Evolutionary conservation across 306 rosid species (phyloP), one percentile per base, ranked within the genome.

Genomic region (Betula pendula): DNA sequence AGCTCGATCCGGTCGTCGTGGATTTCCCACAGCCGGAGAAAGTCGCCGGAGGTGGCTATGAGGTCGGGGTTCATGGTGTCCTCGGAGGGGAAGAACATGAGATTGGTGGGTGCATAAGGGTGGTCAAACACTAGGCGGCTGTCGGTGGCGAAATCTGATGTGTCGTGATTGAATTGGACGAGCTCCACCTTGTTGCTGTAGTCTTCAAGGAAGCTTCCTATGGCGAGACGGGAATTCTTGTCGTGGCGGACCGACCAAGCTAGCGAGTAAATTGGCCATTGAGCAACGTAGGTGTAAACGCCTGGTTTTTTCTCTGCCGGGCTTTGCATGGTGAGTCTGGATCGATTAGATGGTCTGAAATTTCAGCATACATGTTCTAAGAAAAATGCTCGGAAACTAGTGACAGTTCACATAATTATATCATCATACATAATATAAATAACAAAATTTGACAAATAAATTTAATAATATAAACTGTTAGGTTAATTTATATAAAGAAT

Each of bases 51-150:
- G 1, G 91, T 87, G 84, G 93, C 93, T 0, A 90, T 2, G 69
- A 90, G 72, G 71, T 88, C 93, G 3, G 90, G 90, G 19, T 87
- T 88, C 0, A 76, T 1, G 80, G 77, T 29, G 17, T 84, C 85
- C 63, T 78, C 83, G 1, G 91, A 90, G 11, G 96, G 96, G 72
- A 89, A 87, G 86, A 90, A 90, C 91, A 88, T 88, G 49, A 88
- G 81, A 81, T 90, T 88, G 4, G 96, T 88, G 10, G 96, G 89
- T 0, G 96, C 84, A 8, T 85, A 85, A 58, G 96, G 93, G 78
- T 90, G 93, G 68, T 88, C 90, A 24, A 87, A 79, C 1, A 80
- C 68, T 8, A 87, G 81, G 70, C 90, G 87, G 42, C 50, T 84
- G 33, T 90, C 82, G 7, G 86, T 85, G 68, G 77, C 58, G 78